Percentiles rank a stretch among this genome's conserved stretches.
phyloP scores from a whole-genome alignment of 23 red algal species.

The Chondrus crispus region DNA sequence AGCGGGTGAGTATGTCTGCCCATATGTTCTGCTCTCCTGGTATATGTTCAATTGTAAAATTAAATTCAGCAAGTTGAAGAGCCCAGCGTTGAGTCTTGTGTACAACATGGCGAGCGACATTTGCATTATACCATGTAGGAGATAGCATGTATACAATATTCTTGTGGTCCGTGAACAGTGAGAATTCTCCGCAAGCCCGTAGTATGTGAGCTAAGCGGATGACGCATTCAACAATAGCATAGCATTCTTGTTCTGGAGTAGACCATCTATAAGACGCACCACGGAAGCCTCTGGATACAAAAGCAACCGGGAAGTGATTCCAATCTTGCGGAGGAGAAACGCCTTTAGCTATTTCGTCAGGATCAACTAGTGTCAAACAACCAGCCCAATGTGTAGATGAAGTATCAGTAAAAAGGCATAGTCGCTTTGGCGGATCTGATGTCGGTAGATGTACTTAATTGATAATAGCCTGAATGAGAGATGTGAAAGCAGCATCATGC shows the following conservation, averaged over 20 bases:
- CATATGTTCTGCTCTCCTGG: not conserved
- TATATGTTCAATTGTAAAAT: not conserved
- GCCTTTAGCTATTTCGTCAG: not conserved
- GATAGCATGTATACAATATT: slow-evolving; percentile 14
- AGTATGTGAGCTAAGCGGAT: not conserved
- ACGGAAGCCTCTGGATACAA: not conserved
- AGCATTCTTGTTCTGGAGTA: slow-evolving; percentile 19
- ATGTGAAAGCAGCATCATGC: not conserved
- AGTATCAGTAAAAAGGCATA: slow-evolving; percentile 15
- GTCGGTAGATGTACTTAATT: not conserved
- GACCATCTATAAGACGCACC: not conserved
- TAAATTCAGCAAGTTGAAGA: not conserved
- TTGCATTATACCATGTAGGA: not conserved
- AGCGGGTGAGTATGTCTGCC: not conserved
- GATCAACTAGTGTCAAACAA: not conserved
- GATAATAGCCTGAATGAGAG: not conserved
- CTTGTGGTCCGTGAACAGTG: not conserved
- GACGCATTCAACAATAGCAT: not conserved
- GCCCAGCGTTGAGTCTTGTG: not conserved
- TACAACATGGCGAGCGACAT: not conserved
- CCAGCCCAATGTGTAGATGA: not conserved
- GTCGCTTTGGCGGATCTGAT: not conserved
- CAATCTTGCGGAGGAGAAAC: not conserved
- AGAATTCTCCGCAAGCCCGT: not conserved
- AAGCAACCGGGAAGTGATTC: not conserved